phyloP scores from a whole-genome alignment of 148 eudicot genomes.

The Diospyros kaki region DNA sequence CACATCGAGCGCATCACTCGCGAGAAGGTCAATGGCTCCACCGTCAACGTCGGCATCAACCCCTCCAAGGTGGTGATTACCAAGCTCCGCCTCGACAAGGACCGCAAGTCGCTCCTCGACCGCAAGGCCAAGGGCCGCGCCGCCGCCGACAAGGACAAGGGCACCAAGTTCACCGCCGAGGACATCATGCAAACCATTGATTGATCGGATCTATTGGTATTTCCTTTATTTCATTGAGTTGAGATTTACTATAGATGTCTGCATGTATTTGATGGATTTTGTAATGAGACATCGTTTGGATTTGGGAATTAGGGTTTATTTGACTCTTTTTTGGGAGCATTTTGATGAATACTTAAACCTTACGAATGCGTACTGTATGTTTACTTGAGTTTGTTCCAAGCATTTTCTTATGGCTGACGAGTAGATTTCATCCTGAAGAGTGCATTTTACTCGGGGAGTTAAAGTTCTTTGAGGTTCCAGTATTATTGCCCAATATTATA shows the following conservation, averaged over 20 bases:
- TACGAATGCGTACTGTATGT: not conserved
- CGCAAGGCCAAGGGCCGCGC: slow-evolving; percentile 68
- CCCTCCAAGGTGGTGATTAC: slow-evolving; percentile 57
- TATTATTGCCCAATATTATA: no score
- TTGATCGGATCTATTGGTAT: slow-evolving; percentile 12
- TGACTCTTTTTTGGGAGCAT: not conserved
- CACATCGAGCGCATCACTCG: slow-evolving; percentile 68
- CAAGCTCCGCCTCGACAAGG: slow-evolving; percentile 65
- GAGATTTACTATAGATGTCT: not conserved
- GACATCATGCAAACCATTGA: slow-evolving; percentile 50
- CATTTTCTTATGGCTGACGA: not conserved
- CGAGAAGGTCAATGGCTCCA: slow-evolving; percentile 71
- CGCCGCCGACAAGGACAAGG: slow-evolving; percentile 68
- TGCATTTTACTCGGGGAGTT: no score
- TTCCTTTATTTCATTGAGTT: not conserved
- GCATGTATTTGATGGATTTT: not conserved
- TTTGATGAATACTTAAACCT: not conserved
- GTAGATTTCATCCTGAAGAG: no score
- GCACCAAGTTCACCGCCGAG: slow-evolving; percentile 59
- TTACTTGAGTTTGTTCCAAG: not conserved
- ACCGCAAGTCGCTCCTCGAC: slow-evolving; percentile 52
- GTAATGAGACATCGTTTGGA: not conserved
- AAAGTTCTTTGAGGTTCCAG: no score
- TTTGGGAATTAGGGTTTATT: slow-evolving; percentile 5
- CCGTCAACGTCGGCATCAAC: slow-evolving; percentile 62